Percentiles rank a stretch among this genome's conserved stretches.
These are phyloP conservation scores for Phytophthora nicotianae DNA, from an alignment of 352 stramenopile species.

Conservation along the genomic window DNA sequence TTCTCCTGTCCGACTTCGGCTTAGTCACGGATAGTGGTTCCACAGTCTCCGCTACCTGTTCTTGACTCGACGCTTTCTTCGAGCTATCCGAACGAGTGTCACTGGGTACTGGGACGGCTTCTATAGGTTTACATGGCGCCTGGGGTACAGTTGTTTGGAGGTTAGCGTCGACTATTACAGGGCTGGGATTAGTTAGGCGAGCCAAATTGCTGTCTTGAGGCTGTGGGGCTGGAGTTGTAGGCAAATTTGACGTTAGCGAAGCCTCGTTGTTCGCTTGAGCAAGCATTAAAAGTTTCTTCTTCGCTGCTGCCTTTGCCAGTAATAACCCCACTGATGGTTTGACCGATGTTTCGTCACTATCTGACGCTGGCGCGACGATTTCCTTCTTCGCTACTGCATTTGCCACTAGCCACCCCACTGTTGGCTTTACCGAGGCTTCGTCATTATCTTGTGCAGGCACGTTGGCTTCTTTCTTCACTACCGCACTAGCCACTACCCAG, in stretches of 20 bases:
- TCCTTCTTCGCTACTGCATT: too few relatives aligned
- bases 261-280: background rate
- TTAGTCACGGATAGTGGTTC: background rate
- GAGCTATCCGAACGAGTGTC: background rate
- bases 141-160: background rate
- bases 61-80: conserved; percentile 1
- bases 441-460: too few relatives aligned
- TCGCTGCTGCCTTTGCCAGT: conserved; percentile 6
- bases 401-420: too few relatives aligned
- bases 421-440: too few relatives aligned
- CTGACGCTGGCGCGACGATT: too few relatives aligned
- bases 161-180: conserved; percentile 1
- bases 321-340: conserved; percentile 27
- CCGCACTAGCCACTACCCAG: too few relatives aligned
- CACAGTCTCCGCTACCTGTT: conserved; percentile 5
- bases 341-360: conserved; percentile 1
- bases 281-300: conserved; percentile 12
- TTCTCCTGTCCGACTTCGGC: conserved; percentile 1
- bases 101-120: too few relatives aligned
- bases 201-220: background rate
- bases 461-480: too few relatives aligned
- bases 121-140: background rate
- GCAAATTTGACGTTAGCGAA: conserved; percentile 5
- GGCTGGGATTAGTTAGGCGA: background rate
- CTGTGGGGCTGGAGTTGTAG: background rate